Conservation (phyloP, 306 rosid genomes). For the Pterocarpus santalinus region DNA sequence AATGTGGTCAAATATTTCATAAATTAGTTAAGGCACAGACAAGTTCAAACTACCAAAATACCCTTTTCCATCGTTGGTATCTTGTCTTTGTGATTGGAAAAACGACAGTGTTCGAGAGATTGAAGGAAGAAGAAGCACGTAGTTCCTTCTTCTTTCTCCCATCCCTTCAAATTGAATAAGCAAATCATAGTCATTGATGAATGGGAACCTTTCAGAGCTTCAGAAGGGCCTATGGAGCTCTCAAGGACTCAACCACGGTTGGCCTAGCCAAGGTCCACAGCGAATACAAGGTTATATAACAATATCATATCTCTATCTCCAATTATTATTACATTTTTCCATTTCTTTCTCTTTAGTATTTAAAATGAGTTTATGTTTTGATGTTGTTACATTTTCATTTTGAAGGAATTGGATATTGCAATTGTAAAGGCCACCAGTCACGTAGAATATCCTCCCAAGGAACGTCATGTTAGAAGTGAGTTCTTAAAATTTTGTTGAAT, state of each 20-base stretch:
- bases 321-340: not conserved
- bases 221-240: conserved; percentile 93
- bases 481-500: conserved; percentile 18
- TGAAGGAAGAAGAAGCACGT: conserved; percentile 44
- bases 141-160: conserved; percentile 56
- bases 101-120: conserved; percentile 50
- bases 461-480: conserved; percentile 94
- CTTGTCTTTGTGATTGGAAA: conserved; percentile 53
- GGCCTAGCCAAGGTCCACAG: conserved; percentile 98
- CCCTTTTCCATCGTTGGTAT: conserved; percentile 10
- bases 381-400: not conserved
- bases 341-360: not conserved
- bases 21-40: not conserved
- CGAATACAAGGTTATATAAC: conserved; percentile 76
- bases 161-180: not conserved
- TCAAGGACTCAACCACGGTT: conserved; percentile 93
- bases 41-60: conserved; percentile 37
- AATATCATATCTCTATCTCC: not conserved
- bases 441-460: conserved; percentile 89
- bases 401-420: conserved; percentile 93
- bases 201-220: conserved; percentile 87
- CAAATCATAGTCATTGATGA: not conserved
- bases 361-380: conserved; percentile 2
- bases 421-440: conserved; percentile 95
- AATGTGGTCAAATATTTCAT: conserved; percentile 17